phyloP scores from a whole-genome alignment of 768 basidiomycete species.

The Gelatoporia subvermispora region DNA sequence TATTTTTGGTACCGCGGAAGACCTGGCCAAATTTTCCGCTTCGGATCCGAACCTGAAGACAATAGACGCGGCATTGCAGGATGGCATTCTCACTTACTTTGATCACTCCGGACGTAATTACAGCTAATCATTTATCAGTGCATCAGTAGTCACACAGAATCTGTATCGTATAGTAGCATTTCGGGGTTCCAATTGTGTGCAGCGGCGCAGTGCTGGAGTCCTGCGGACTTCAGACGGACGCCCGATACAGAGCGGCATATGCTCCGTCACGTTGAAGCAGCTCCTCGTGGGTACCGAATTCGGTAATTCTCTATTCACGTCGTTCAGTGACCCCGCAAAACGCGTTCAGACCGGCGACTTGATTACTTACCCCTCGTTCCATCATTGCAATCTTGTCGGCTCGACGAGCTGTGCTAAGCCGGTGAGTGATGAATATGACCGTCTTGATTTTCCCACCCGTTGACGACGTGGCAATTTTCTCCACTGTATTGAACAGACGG shows the following conservation, averaged over 20 bases:
- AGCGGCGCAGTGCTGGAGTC: background rate
- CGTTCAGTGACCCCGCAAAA: slow-evolving; percentile 8
- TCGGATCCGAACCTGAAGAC: slow-evolving; percentile 39
- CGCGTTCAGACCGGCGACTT: background rate
- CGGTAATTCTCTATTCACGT: slow-evolving; percentile 54
- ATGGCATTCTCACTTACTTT: slow-evolving; percentile 63
- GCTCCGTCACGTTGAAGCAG: slow-evolving; percentile 53
- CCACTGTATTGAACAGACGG: slow-evolving; percentile 72
- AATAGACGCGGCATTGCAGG: slow-evolving; percentile 65
- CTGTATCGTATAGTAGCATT: background rate
- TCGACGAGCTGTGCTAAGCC: slow-evolving; percentile 72
- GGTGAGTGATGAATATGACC: slow-evolving; percentile 80
- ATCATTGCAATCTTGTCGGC: slow-evolving; percentile 88
- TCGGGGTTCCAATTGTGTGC: background rate
- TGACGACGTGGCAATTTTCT: slow-evolving; percentile 54
- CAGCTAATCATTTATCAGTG: slow-evolving; percentile 1
- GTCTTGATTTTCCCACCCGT: slow-evolving; percentile 59
- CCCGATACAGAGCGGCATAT: slow-evolving; percentile 67
- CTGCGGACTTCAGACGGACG: slow-evolving; percentile 45
- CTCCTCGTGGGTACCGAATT: slow-evolving; percentile 73
- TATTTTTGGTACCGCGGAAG: slow-evolving; percentile 61
- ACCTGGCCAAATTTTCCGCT: slow-evolving; percentile 29
- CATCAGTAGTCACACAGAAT: background rate
- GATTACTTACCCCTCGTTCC: slow-evolving; percentile 58
- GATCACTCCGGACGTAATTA: slow-evolving; percentile 47